Evolutionary conservation across 371 early-diverging fungal genomes (phyloP).

Genomic region (Massospora cicadina): DNA sequence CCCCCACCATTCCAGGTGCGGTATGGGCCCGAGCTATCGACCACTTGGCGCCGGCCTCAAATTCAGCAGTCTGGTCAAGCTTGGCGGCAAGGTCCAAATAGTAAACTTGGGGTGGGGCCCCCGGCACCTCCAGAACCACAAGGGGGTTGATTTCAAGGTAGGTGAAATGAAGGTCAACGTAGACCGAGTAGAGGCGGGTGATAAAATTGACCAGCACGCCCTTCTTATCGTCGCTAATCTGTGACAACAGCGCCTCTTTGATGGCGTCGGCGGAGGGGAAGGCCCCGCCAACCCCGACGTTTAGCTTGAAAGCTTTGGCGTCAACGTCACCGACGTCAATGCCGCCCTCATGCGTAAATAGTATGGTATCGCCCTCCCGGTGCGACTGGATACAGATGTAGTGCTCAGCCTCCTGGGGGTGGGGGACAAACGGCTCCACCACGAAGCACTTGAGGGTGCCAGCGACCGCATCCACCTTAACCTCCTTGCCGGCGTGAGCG

Average conservation of each 20-base stretch:
- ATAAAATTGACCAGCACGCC: slow-evolving; percentile 80
- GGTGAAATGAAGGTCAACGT: slow-evolving; percentile 89
- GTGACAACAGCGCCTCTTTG: slow-evolving; percentile 36
- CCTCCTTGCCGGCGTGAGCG: slow-evolving; percentile 64
- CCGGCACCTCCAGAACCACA: slow-evolving; percentile 60
- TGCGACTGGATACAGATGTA: slow-evolving; percentile 92
- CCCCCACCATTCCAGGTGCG: slow-evolving; percentile 21
- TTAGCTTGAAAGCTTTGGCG: slow-evolving; percentile 74
- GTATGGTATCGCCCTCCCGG: slow-evolving; percentile 86
- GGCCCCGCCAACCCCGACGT: slow-evolving; percentile 43
- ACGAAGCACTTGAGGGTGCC: slow-evolving; percentile 86
- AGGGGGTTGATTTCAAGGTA: slow-evolving; percentile 97
- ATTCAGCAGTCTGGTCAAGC: slow-evolving; percentile 95
- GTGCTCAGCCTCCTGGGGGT: slow-evolving; percentile 78
- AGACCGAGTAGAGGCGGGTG: slow-evolving; percentile 79
- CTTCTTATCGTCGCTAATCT: slow-evolving; percentile 50
- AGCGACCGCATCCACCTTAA: slow-evolving; percentile 62
- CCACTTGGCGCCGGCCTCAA: slow-evolving; percentile 86
- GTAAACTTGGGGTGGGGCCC: slow-evolving; percentile 49
- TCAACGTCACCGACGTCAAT: slow-evolving; percentile 98
- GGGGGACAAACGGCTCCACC: slow-evolving; percentile 91
- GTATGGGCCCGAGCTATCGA: slow-evolving; percentile 38
- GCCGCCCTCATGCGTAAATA: slow-evolving; percentile 95
- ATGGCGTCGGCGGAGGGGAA: slow-evolving; percentile 49
- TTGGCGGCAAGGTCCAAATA: slow-evolving; percentile 94